phyloP scores from a whole-genome alignment of 257 asterid species.

The Sherardia arvensis region DNA sequence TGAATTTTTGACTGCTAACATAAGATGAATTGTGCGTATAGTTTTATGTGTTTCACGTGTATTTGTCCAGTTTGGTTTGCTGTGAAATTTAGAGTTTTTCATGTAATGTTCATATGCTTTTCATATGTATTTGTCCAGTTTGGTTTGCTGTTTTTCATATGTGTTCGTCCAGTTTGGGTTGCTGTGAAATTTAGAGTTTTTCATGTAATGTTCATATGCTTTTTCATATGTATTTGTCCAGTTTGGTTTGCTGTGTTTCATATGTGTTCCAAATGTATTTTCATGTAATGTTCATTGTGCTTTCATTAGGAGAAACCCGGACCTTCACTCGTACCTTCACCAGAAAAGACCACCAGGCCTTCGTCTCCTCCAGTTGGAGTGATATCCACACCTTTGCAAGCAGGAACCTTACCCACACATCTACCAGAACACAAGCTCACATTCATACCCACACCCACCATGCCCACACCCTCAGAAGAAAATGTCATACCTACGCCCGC shows the following conservation, averaged over 20 bases:
- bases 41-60: background rate
- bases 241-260: background rate
- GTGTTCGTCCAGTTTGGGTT: background rate
- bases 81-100: no score
- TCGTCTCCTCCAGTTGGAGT: no score
- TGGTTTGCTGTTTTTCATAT: background rate
- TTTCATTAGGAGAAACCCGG: constrained; percentile 35
- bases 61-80: background rate
- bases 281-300: background rate
- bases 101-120: background rate
- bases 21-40: background rate
- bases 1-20: background rate
- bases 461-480: constrained; percentile 12
- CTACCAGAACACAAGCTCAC: constrained; percentile 7
- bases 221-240: background rate
- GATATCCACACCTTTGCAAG: background rate
- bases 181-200: no score
- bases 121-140: background rate
- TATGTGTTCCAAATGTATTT: no score
- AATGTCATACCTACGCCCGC: constrained; percentile 33
- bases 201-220: background rate
- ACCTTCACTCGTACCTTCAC: constrained; percentile 1
- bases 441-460: constrained; percentile 30
- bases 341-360: background rate
- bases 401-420: constrained; percentile 31